Evolutionary conservation across 1,284 basidiomycete species (phyloP).

Genomic region (Waitea zeae): DNA sequence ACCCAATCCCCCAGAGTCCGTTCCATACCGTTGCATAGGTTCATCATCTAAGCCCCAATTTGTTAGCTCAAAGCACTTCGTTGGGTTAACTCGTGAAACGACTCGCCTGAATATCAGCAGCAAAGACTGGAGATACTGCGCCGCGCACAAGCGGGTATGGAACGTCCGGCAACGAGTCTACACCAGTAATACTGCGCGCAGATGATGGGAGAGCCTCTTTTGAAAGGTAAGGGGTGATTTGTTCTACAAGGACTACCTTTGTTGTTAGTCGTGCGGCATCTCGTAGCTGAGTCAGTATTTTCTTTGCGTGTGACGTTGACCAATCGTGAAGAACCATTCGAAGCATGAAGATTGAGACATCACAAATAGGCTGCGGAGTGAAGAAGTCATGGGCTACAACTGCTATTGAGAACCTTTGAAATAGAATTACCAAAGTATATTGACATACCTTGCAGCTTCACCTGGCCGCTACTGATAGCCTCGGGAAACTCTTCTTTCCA

Average conservation of each 20-base stretch:
- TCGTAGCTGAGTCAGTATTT: constrained; percentile 11
- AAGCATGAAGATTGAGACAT: constrained; percentile 13
- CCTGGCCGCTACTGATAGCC: constrained; percentile 7
- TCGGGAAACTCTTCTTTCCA: constrained; percentile 8
- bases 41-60: no score
- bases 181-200: no score
- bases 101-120: no score
- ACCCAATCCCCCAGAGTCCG: no score
- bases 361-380: constrained; percentile 12
- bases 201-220: no score
- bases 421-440: no score
- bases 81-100: no score
- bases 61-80: no score
- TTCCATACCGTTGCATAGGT: no score
- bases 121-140: no score
- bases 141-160: no score
- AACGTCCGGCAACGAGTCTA: no score
- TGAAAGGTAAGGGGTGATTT: constrained; percentile 5
- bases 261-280: constrained; percentile 7
- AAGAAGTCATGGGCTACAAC: constrained; percentile 15
- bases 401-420: not conserved
- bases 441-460: constrained; percentile 6
- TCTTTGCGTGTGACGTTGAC: constrained; percentile 7
- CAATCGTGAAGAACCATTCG: constrained; percentile 14
- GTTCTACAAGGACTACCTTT: constrained; percentile 6